These are phyloP conservation scores for Aspergillus quadricinctus DNA, from an alignment of 2,329 filamentous ascomycete species.

Conservation along the genomic window DNA sequence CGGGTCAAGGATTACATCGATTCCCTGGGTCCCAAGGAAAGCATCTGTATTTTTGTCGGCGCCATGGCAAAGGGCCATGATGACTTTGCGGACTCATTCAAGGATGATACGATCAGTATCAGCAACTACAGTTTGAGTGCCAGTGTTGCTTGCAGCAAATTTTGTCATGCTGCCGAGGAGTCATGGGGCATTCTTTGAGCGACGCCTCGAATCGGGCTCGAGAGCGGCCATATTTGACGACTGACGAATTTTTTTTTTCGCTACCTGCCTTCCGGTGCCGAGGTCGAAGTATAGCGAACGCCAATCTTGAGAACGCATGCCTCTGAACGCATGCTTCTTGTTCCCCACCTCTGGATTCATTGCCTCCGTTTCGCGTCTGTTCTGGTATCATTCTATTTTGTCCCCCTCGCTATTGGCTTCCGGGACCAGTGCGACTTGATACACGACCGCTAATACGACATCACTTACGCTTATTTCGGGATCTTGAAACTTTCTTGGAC, in stretches of 20 bases:
- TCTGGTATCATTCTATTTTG: neutral
- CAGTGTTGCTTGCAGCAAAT: constrained; percentile 98
- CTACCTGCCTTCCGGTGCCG: constrained; percentile 12
- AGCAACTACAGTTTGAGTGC: constrained; percentile 97
- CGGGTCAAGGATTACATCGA: constrained; percentile 86
- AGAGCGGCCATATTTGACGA: constrained; percentile 18
- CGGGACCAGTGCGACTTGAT: neutral
- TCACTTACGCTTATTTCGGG: neutral
- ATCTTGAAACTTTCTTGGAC: neutral
- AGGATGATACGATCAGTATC: constrained; percentile 96
- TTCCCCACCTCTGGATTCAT: neutral
- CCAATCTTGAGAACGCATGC: constrained; percentile 3
- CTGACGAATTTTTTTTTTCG: constrained; percentile 26
- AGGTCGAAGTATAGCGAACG: constrained; percentile 9
- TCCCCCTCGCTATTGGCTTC: neutral
- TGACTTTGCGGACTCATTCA: constrained; percentile 88
- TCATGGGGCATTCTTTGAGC: constrained; percentile 85
- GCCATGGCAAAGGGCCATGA: constrained; percentile 98
- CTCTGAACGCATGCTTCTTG: constrained; percentile 2
- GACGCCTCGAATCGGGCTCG: neutral
- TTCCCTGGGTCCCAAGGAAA: constrained; percentile 73
- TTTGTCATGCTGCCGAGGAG: constrained; percentile 97
- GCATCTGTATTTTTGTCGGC: constrained; percentile 95
- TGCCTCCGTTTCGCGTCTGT: neutral
- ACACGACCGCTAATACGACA: neutral